Evolutionary conservation across 1,284 basidiomycete species (phyloP), one percentile per base, ranked within the genome.

Genomic region (Ceraceosorus guamensis): DNA sequence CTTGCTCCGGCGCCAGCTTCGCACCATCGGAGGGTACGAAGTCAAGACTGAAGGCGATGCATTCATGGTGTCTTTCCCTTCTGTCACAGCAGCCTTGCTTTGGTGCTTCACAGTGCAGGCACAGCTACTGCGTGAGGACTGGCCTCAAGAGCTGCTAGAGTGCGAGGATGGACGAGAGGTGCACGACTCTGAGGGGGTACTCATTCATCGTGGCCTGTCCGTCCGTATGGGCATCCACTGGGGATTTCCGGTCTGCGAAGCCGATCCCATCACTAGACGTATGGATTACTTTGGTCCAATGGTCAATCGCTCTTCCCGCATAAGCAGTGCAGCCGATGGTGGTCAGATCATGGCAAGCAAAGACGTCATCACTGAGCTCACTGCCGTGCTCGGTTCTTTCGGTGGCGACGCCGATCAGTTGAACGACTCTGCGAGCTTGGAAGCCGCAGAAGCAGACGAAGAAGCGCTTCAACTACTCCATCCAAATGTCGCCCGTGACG

Each of bases 11-110:
- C 83, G 92, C 8, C 87, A 89, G 65, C 79, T 98, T 46, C 84
- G 93, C 34, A 82, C 88, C 52, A 93, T 92, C 71, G 92, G 91
- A 45, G 95, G 95, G 0, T 99, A 97, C 78, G 92, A 98, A 78
- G 93, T 97, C 70, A 99, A 99, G 79, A 98, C 95, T 18, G 95
- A 98, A 86, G 95, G 95, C 39, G 95, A 98, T 73, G 87, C 93
- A 0, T 98, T 98, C 81, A 95, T 98, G 89, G 92, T 93, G 49
- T 92, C 70, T n/a, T 98, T 99, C 82, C 88, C 88, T 7, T 88
- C 85, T 4, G 85, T 91, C 6, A 82, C 89, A 3, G 83, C 89
- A 0, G 95, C 91, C 0, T 77, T 98, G 41, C 84, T 91, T 80
- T 98, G 91, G 89, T 88, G 87, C 68, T 82, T 97, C 73, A 86